Conservation (phyloP, 208 protist genomes). For the Lotmaria passim region DNA sequence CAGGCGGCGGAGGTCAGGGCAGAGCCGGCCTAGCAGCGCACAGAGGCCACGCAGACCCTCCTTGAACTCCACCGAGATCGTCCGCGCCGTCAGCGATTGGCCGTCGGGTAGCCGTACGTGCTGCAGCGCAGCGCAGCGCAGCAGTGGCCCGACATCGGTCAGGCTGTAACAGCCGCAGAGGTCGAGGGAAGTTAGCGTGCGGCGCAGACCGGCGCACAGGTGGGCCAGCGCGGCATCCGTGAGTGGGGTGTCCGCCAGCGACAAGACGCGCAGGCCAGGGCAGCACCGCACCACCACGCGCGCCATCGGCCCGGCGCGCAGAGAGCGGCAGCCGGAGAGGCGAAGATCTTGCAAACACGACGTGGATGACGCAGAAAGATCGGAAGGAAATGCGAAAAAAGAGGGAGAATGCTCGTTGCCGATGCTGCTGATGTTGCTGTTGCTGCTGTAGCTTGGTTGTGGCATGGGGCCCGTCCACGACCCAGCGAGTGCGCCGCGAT, state of each 20-base stretch:
- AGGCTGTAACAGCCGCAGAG: neutral
- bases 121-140: neutral
- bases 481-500: neutral
- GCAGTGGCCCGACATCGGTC: conserved; percentile 3
- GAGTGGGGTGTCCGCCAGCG: conserved; percentile 4
- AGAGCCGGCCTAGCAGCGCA: conserved; percentile 4
- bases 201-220: neutral
- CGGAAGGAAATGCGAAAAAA: no score
- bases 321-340: conserved; percentile 9
- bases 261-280: conserved; percentile 3
- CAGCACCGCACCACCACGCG: neutral
- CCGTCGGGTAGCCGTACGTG: conserved; percentile 4
- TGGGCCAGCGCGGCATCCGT: neutral
- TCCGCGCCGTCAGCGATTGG: neutral
- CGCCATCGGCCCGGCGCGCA: neutral
- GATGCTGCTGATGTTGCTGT: no score
- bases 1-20: neutral
- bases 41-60: conserved; percentile 8
- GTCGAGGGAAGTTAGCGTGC: neutral
- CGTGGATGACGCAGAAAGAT: neutral
- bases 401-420: no score
- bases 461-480: neutral
- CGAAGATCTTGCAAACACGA: neutral
- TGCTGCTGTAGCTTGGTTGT: no score
- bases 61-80: conserved; percentile 1